Conservation (phyloP, 1,284 basidiomycete genomes). For the Kalmanozyma brasiliensis region DNA sequence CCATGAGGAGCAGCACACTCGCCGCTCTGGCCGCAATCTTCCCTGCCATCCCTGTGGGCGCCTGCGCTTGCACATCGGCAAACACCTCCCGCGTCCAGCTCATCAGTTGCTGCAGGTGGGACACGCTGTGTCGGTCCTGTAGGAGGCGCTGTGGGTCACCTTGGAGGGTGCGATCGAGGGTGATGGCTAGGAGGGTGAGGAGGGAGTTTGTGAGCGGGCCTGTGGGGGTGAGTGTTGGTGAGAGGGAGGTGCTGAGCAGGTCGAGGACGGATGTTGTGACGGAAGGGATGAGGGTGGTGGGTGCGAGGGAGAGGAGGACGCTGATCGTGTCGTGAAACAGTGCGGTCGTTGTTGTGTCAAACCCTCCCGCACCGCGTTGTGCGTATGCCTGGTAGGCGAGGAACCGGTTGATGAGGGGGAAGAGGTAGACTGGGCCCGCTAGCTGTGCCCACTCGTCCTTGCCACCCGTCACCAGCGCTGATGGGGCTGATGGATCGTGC, state of each 20-base stretch:
- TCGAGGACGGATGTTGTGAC: slow-evolving; percentile 7
- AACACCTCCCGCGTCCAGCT: slow-evolving; percentile 7
- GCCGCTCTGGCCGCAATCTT: slow-evolving; percentile 16
- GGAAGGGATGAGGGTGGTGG: not conserved
- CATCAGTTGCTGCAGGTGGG: not conserved
- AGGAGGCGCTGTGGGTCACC: not conserved
- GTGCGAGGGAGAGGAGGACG: slow-evolving; percentile 71
- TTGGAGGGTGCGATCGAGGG: not conserved
- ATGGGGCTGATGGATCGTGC: not conserved
- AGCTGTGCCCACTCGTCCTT: slow-evolving; percentile 21
- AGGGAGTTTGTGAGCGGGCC: not conserved
- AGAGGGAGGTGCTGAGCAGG: slow-evolving; percentile 1
- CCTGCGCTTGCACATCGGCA: not conserved
- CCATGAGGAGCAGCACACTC: slow-evolving; percentile 18
- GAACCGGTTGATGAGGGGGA: slow-evolving; percentile 87
- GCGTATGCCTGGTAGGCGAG: slow-evolving; percentile 75
- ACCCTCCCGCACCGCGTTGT: too few species aligned
- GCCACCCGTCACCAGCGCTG: not conserved
- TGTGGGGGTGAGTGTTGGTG: too few species aligned
- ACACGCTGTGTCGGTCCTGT: not conserved
- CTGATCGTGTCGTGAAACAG: slow-evolving; percentile 81
- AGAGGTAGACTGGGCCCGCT: slow-evolving; percentile 71
- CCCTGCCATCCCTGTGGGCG: not conserved
- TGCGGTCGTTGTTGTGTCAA: slow-evolving; percentile 79
- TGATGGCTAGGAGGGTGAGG: not conserved